Evolutionary conservation across 1,139 yeast genomes (phyloP).

Genomic region (Sugiyamaella novakii): DNA sequence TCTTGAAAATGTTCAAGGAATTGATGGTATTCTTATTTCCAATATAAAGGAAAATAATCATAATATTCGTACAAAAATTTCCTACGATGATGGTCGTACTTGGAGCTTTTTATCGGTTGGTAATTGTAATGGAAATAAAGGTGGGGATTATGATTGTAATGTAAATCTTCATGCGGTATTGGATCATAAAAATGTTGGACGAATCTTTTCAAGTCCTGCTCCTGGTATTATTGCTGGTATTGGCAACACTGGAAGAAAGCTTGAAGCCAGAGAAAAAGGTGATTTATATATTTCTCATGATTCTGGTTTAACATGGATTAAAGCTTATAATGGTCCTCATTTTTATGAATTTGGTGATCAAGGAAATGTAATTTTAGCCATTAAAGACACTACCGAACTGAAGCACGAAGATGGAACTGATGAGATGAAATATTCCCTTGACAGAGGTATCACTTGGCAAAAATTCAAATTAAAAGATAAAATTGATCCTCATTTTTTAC

Average conservation of each 20-base stretch:
- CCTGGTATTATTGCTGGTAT: conserved; percentile 69
- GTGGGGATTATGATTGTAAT: conserved; percentile 46
- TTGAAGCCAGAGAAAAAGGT: conserved; percentile 36
- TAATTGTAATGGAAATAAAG: conserved; percentile 44
- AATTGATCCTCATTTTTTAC: conserved; percentile 50
- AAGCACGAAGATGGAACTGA: conserved; percentile 27
- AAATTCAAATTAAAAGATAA: conserved; percentile 52
- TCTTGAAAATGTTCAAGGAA: conserved; percentile 56
- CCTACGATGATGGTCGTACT: conserved; percentile 65
- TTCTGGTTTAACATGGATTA: conserved; percentile 74
- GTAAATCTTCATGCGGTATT: conserved; percentile 57
- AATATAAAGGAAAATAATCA: conserved; percentile 41
- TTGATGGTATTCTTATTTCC: conserved; percentile 75
- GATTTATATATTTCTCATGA: conserved; percentile 65
- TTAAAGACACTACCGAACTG: conserved; percentile 44
- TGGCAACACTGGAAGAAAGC: conserved; percentile 41
- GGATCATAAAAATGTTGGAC: conserved; percentile 58
- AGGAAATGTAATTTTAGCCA: conserved; percentile 73
- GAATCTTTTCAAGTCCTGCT: conserved; percentile 61
- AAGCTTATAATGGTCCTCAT: conserved; percentile 57
- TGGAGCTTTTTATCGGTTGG: conserved; percentile 59
- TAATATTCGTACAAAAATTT: conserved; percentile 46
- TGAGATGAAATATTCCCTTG: conserved; percentile 57
- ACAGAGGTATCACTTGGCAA: conserved; percentile 74
- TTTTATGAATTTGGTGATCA: conserved; percentile 72